Base-by-base conservation (phyloP, 352 stramenopile species). In the Phytophthora idaei region DNA sequence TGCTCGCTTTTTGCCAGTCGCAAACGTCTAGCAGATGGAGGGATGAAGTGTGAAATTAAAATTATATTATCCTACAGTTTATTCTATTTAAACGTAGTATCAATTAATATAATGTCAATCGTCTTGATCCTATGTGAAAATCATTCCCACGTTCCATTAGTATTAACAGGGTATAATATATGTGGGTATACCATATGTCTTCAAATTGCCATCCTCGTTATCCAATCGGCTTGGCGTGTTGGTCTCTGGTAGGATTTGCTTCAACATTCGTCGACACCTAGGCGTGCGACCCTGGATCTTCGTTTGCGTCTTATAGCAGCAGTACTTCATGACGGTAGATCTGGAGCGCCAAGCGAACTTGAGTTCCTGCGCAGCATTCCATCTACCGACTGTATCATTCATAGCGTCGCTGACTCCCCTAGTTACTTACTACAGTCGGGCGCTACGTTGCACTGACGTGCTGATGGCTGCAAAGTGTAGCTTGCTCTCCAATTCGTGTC, bases 171-270 rank as follows among this genome's bases (percentile, higher is more conserved):
- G 11, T 57, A 57, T 57, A 21, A 14, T 4, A 6, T 47, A 25
- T 57, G 1, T 34, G 3, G 36, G 27, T 59, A 31, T 59, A 36
- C 36, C 52, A 59, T 2, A 64, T 42, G 34, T 10, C 51, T 59
- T 69, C 58, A 64, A 37, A 8, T 37, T 11, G 8, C 1, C 32
- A 37, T 37, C 32, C 32, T 37, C 32, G 32, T 14, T 37, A 37
- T 37, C 32, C 32, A 37, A 37, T 37, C 32, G 32, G 32, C 32
- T 37, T 37, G 32, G 32, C 5, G 41, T 5, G 4, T 52, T n/a
- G 31, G 37, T 58, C 61, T 69, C 55, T 29, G 11, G 11, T 69
- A 48, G 6, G 62, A 64, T 69, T 69, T 69, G 55, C 53, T 58
- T 25, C 14, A 44, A 21, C 53, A 0, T 58, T 69, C 29, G 61